Evolutionary conservation across 2,329 filamentous ascomycete genomes (phyloP), one percentile per base, ranked within the genome.

Genomic region (Septoria petroselini): DNA sequence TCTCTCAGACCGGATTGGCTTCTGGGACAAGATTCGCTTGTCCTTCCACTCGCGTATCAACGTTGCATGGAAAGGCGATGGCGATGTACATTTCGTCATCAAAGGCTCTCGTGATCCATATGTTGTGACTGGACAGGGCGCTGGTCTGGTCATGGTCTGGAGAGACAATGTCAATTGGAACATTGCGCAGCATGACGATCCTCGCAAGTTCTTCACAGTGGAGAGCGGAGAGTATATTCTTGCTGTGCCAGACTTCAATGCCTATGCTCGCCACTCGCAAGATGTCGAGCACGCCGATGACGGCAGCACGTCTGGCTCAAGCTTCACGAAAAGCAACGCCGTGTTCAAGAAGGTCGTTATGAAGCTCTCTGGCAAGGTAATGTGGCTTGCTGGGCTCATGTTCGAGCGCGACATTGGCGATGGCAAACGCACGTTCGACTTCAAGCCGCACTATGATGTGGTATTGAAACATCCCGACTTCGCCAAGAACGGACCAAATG

Each of bases 121-220:
- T 67, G 81, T 87, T 52, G 84, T 98, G 37, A 96, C 90, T 31
- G 91, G 91, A 7, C 85, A 91, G 60, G 93, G 93, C 31, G 91
- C 91, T 27, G 93, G 93, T 3, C 95, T 98, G 65, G 81, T 97
- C 35, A 96, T 98, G 90, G 97, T 94, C 68, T 98, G 91, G 91
- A 85, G 93, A 44, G 94, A 90, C 62, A 87, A 96, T 67, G 91
- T 98, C 30, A 83, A 81, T 53, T 94, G 89, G 82, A 86, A 85
- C 53, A 83, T 98, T 43, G 86, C 91, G 50, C 82, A 84, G 43
- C 85, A 89, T 43, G 83, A 94, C 60, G 88, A 98, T 62, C 91
- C 93, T 0, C 88, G 87, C 65, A 85, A 87, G 52, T 94, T 98
- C 70, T 94, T 98, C 85, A 90, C 86, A 1, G 90, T 98, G 3